These are phyloP conservation scores for Elsinoe perseae DNA, from an alignment of 2,329 filamentous ascomycete genomes.

Conservation along the genomic window DNA sequence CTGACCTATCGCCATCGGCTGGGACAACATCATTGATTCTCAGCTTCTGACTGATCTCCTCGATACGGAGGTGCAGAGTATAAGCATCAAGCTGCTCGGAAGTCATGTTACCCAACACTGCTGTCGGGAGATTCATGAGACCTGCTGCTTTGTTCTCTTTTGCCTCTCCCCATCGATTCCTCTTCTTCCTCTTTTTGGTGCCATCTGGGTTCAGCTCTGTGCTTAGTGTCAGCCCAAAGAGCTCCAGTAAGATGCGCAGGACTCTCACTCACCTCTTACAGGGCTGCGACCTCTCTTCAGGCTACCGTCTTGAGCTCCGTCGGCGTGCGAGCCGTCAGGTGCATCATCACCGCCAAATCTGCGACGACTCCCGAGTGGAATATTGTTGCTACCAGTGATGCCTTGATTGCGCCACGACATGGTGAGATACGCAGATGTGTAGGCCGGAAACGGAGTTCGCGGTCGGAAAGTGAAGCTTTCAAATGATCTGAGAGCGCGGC, in stretches of 20 bases:
- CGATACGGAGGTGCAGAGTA: slow-evolving; percentile 89
- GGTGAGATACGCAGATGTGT: slow-evolving; percentile 7
- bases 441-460: background rate
- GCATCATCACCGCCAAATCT: slow-evolving; percentile 58
- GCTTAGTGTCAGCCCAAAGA: slow-evolving; percentile 16
- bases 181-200: slow-evolving; percentile 87
- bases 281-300: slow-evolving; percentile 88
- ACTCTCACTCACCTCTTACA: slow-evolving; percentile 57
- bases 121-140: slow-evolving; percentile 92
- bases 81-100: slow-evolving; percentile 97
- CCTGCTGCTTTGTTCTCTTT: slow-evolving; percentile 98
- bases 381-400: slow-evolving; percentile 97
- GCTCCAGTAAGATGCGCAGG: slow-evolving; percentile 19
- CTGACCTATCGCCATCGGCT: slow-evolving; percentile 88
- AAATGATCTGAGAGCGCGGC: background rate
- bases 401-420: slow-evolving; percentile 65
- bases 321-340: slow-evolving; percentile 31
- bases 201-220: slow-evolving; percentile 53
- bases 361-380: slow-evolving; percentile 77
- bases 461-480: background rate
- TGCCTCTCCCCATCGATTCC: slow-evolving; percentile 95
- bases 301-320: slow-evolving; percentile 37
- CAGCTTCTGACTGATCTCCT: slow-evolving; percentile 98
- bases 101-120: slow-evolving; percentile 96
- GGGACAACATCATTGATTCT: slow-evolving; percentile 98